These are phyloP conservation scores for Barnettozyma botsteinii DNA, from an alignment of 805 yeast genomes.

Conservation along the genomic window DNA sequence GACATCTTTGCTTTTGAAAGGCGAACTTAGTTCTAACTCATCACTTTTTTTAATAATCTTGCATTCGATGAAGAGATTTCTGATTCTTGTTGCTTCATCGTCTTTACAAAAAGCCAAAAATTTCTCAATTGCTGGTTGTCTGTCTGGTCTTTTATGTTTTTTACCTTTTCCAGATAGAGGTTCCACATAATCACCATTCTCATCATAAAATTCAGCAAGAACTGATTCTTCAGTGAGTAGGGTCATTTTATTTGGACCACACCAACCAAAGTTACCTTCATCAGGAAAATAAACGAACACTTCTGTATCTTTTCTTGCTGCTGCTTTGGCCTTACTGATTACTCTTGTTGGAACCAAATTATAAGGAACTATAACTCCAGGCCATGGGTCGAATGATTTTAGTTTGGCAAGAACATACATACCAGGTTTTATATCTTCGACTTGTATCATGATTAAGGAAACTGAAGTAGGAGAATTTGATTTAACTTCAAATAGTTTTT, in stretches of 20 bases:
- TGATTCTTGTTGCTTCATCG: too few species aligned
- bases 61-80: too few species aligned
- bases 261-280: neutral
- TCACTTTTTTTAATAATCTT: too few species aligned
- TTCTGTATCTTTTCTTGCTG: neutral
- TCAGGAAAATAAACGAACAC: conserved; percentile 2
- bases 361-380: conserved; percentile 34
- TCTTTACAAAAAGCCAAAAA: too few species aligned
- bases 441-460: neutral
- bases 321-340: neutral
- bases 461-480: too few species aligned
- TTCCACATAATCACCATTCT: neutral
- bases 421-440: conserved; percentile 11
- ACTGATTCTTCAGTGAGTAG: neutral
- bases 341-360: neutral
- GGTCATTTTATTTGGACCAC: neutral
- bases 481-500: too few species aligned
- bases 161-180: neutral
- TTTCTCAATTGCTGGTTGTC: too few species aligned
- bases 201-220: neutral
- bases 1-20: too few species aligned
- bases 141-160: too few species aligned
- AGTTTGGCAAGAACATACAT: conserved; percentile 41
- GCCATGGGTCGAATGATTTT: conserved; percentile 45
- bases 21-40: too few species aligned